A percentile compares a stretch with the other conserved stretches of the same genome.
Conservation (phyloP, 2,329 filamentous ascomycete species). For the Capronia americana region DNA sequence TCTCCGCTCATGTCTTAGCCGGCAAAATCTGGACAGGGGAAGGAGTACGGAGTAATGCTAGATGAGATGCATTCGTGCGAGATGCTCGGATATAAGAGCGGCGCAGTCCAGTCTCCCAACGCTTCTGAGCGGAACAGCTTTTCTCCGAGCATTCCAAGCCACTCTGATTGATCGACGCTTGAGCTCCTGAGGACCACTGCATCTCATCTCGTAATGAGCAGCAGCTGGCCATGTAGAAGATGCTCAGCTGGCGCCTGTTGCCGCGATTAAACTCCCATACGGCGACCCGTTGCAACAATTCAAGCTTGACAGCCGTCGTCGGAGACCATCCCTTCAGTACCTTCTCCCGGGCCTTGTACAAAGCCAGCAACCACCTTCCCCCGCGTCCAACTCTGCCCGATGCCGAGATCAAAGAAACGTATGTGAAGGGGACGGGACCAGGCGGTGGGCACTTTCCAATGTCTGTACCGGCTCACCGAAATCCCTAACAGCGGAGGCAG, state of each 20-base stretch:
- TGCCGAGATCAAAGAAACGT: slow-evolving; percentile 79
- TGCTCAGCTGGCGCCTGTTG: slow-evolving; percentile 11
- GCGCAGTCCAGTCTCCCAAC: no score
- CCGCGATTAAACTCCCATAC: background rate
- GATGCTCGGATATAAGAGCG: no score
- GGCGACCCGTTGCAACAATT: background rate
- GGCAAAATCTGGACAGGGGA: no score
- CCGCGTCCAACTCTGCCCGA: slow-evolving; percentile 74
- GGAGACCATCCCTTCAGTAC: slow-evolving; percentile 7
- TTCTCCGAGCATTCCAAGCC: background rate
- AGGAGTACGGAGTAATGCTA: no score
- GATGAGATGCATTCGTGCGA: no score
- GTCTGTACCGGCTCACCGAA: background rate
- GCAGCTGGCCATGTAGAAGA: slow-evolving; percentile 15
- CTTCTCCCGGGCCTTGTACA: slow-evolving; percentile 51
- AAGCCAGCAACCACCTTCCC: slow-evolving; percentile 62
- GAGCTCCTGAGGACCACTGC: background rate
- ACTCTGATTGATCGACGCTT: background rate
- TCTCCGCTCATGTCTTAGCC: no score
- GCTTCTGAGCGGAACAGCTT: background rate
- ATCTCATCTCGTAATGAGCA: no score
- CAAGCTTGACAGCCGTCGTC: background rate
- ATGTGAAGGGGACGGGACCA: slow-evolving; percentile 88
- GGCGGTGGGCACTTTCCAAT: slow-evolving; percentile 64
- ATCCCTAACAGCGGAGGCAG: background rate